phyloP scores from a whole-genome alignment of 176 grass and related monocot genomes.

The Carex myosuroides region DNA sequence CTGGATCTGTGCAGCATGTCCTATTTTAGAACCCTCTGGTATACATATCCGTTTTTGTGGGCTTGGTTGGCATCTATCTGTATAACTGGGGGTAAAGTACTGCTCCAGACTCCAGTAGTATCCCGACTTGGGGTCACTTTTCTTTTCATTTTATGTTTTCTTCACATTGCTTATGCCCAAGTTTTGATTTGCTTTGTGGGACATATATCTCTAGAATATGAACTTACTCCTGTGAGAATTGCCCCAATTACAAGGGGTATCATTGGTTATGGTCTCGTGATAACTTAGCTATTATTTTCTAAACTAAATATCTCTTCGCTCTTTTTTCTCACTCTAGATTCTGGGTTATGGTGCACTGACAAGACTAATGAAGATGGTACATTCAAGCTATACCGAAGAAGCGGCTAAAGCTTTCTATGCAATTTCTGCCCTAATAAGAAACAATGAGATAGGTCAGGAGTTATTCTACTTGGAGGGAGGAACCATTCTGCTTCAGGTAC shows the following conservation, averaged over 20 bases:
- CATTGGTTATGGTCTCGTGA: background rate
- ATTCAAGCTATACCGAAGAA: constrained; percentile 65
- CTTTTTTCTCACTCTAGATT: constrained; percentile 38
- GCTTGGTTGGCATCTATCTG: background rate
- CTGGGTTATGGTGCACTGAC: constrained; percentile 62
- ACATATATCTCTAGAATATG: background rate
- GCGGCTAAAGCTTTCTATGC: constrained; percentile 75
- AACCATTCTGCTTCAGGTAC: constrained; percentile 73
- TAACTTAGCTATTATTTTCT: background rate
- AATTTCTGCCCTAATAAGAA: constrained; percentile 72
- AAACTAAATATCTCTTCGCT: background rate
- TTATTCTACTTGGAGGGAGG: constrained; percentile 56
- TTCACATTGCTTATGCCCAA: background rate
- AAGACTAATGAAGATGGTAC: constrained; percentile 81
- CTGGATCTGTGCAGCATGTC: background rate
- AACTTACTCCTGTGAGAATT: background rate
- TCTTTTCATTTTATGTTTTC: background rate
- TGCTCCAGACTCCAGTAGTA: background rate
- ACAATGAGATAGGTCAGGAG: constrained; percentile 71
- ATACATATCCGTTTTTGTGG: background rate
- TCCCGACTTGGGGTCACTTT: background rate
- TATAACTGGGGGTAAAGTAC: background rate
- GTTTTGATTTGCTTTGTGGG: background rate
- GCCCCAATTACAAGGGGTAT: background rate
- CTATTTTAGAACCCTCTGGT: background rate